A percentile compares a stretch with the other conserved stretches of the same genome.
These are phyloP conservation scores for Allomyces macrogynus DNA, from an alignment of 192 early-diverging fungal genomes.

Conservation along the genomic window DNA sequence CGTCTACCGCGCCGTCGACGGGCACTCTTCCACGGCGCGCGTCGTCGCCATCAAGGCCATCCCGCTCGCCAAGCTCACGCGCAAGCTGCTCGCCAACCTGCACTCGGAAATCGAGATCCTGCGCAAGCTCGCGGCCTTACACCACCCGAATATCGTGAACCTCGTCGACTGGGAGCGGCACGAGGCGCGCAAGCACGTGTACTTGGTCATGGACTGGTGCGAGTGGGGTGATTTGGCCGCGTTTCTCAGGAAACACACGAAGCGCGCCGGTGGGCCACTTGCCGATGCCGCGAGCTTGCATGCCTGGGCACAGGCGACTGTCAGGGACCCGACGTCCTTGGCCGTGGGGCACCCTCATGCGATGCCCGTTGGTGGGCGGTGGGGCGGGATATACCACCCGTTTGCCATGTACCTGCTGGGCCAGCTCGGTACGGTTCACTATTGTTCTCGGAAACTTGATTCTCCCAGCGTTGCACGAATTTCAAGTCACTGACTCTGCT, in stretches of 20 bases:
- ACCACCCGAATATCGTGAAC: constrained; percentile 70
- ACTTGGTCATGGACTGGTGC: constrained; percentile 96
- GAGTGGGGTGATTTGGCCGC: constrained; percentile 77
- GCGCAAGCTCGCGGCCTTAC: constrained; percentile 33
- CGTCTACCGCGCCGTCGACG: constrained; percentile 32
- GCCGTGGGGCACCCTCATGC: constrained; percentile 6
- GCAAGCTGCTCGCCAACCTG: constrained; percentile 77
- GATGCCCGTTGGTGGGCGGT: constrained; percentile 22
- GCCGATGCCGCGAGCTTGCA: constrained; percentile 3
- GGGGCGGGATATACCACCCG: constrained; percentile 58
- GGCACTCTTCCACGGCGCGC: constrained; percentile 24
- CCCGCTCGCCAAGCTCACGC: constrained; percentile 63
- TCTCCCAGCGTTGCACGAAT: neutral
- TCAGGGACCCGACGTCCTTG: constrained; percentile 7
- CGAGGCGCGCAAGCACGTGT: constrained; percentile 84
- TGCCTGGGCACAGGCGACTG: neutral
- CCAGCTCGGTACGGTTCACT: constrained; percentile 41
- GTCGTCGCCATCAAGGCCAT: constrained; percentile 86
- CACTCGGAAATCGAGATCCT: constrained; percentile 91
- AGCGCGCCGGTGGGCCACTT: constrained; percentile 3
- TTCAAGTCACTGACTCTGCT: constrained; percentile 1
- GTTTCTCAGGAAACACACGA: constrained; percentile 56
- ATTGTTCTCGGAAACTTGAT: constrained; percentile 2
- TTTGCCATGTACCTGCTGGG: constrained; percentile 68
- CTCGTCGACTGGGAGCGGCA: constrained; percentile 61